phyloP scores from a whole-genome alignment of 78 protist genomes.

The Dictyostelium purpureum region DNA sequence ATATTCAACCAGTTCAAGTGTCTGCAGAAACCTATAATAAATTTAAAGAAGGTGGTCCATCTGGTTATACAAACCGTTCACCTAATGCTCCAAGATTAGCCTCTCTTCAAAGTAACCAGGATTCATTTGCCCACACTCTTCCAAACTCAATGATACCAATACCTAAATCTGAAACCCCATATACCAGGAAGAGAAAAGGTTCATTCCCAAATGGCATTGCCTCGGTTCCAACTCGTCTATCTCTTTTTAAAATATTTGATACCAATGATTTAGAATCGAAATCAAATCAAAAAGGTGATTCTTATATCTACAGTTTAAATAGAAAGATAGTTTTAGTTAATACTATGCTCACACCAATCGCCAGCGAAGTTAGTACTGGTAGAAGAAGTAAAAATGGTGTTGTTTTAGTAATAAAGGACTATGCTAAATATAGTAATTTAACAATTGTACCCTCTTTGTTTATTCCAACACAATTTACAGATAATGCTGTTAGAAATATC shows the following conservation, averaged over 20 bases:
- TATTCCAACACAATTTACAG: no score
- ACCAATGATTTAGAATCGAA: not conserved
- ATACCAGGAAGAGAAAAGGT: no score
- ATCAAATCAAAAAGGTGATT: not conserved
- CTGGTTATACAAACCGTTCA: no score
- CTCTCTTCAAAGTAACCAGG: no score
- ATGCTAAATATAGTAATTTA: not conserved
- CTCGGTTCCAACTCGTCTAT: not conserved
- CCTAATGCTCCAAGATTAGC: no score
- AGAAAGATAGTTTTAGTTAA: not conserved
- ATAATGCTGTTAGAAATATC: not conserved
- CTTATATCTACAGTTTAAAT: not conserved
- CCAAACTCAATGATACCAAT: no score
- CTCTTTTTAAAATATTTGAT: not conserved
- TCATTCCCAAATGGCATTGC: not conserved
- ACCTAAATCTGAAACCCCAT: no score
- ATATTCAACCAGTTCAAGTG: no score
- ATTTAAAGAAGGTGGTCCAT: no score
- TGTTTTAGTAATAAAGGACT: not conserved
- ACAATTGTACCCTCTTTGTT: not conserved
- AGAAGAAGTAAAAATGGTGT: conserved; percentile 2
- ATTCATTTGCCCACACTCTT: no score
- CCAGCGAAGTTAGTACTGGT: not conserved
- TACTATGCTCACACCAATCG: not conserved
- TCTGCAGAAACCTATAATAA: no score